Conservation (phyloP, 1,284 basidiomycete species). For the Ustilago tritici region DNA sequence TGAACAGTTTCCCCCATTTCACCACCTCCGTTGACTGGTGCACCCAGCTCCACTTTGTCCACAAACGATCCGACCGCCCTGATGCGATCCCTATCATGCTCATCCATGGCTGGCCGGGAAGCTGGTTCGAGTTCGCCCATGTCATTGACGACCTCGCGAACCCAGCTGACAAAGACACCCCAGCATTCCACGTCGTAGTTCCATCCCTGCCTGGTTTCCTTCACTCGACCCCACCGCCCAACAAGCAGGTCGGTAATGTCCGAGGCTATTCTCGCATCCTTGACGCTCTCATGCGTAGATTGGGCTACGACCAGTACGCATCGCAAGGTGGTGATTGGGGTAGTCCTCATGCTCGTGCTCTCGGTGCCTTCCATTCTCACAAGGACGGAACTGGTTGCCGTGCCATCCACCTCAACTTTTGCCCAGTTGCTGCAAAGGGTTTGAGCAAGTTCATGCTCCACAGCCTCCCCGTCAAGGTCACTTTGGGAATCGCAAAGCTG, state of each 20-base stretch:
- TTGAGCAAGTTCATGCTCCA: slow-evolving; percentile 46
- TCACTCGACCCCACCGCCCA: slow-evolving; percentile 54
- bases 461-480: slow-evolving; percentile 34
- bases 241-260: slow-evolving; percentile 43
- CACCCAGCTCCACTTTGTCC: slow-evolving; percentile 57
- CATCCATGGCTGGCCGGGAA: slow-evolving; percentile 64
- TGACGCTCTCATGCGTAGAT: slow-evolving; percentile 58
- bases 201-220: slow-evolving; percentile 62
- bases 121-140: slow-evolving; percentile 53
- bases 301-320: slow-evolving; percentile 55
- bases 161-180: slow-evolving; percentile 32
- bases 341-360: slow-evolving; percentile 48
- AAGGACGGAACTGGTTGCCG: slow-evolving; percentile 53
- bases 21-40: slow-evolving; percentile 61
- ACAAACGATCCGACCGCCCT: slow-evolving; percentile 37
- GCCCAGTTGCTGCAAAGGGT: slow-evolving; percentile 48
- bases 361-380: slow-evolving; percentile 45
- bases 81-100: slow-evolving; percentile 64
- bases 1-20: slow-evolving; percentile 54
- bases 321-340: slow-evolving; percentile 66
- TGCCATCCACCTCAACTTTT: slow-evolving; percentile 64
- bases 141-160: slow-evolving; percentile 49
- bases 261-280: slow-evolving; percentile 54
- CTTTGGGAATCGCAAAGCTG: slow-evolving; percentile 42
- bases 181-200: slow-evolving; percentile 64